Evolutionary conservation across 2,329 filamentous ascomycete species (phyloP), one percentile per base, ranked within the genome.

Genomic region (Aspergillus sp.): DNA sequence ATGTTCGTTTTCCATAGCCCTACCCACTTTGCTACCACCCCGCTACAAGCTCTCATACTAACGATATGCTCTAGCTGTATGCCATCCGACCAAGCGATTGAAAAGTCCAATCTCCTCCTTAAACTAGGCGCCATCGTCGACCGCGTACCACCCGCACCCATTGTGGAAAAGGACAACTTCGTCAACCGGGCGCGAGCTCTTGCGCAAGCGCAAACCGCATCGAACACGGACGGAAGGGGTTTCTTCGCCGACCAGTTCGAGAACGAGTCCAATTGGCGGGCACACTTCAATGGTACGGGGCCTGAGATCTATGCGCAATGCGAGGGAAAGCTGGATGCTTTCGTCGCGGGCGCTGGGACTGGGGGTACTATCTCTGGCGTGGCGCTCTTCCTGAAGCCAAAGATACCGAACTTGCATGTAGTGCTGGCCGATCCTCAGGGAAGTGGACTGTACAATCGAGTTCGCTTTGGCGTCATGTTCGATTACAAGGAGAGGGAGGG

Each of bases 181-280:
- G 95, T 99, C 73, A 98, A 99, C 79, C 85, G 92, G 4, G 95
- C 95, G 7, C 86, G 91, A 25, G 83, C 84, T 21, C 86, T 92
- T 54, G 94, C 95, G 0, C 76, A 77, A 54, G 88, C 92, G 67
- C 93, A 98, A 73, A 90, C 89, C 0, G 64, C 65, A 44, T 68
- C 68, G 13, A 39, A 64, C 36, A 47, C 60, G 7, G 68, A 68
- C 38, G 94, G 92, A 65, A 83, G 86, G 54, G 95, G 95, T 21
- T 93, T 96, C 78, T 99, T 98, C 73, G 92, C 94, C 0, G 91
- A 99, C 75, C 95, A 99, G 73, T 99, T 99, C 72, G 95, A 99
- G 79, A 94, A 90, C 25, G 82, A 86, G 54, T 91, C 92, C 32
- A 99, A 99, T 77, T 96, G 90, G 84, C 82, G 84, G 49, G 93